phyloP scores from a whole-genome alignment of 345 rosid genomes.

The Populus alba region DNA sequence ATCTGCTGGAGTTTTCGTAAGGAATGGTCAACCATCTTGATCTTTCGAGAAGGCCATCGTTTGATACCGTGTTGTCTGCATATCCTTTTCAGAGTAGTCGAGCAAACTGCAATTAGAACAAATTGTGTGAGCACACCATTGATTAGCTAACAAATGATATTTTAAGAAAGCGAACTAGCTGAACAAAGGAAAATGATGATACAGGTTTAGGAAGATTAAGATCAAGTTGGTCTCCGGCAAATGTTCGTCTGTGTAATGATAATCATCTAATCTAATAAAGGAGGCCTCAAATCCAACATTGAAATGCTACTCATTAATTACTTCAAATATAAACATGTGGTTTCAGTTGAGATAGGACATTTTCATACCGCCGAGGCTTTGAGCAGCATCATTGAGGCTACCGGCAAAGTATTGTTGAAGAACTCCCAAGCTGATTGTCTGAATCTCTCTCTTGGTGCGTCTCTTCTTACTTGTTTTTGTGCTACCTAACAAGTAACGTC shows the following conservation, averaged over 20 bases:
- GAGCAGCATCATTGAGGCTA: conserved; percentile 95
- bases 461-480: conserved; percentile 60
- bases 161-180: neutral
- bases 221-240: neutral
- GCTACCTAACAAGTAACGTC: conserved; percentile 29
- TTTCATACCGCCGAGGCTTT: conserved; percentile 80
- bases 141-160: neutral
- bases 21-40: conserved; percentile 93
- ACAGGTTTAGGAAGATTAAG: neutral
- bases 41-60: conserved; percentile 94
- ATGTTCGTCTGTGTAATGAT: neutral
- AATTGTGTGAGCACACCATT: conserved; percentile 12
- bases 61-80: conserved; percentile 90
- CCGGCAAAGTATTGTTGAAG: conserved; percentile 88
- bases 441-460: conserved; percentile 65
- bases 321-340: neutral
- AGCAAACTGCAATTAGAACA: conserved; percentile 69
- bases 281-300: neutral
- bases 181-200: neutral
- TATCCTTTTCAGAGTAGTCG: conserved; percentile 93
- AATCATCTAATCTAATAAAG: no score
- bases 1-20: conserved; percentile 85
- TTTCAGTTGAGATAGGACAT: conserved; percentile 18
- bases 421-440: conserved; percentile 75
- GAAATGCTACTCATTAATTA: neutral